Base-by-base conservation (phyloP, 1,139 yeast species). In the Diutina ranongensis region DNA sequence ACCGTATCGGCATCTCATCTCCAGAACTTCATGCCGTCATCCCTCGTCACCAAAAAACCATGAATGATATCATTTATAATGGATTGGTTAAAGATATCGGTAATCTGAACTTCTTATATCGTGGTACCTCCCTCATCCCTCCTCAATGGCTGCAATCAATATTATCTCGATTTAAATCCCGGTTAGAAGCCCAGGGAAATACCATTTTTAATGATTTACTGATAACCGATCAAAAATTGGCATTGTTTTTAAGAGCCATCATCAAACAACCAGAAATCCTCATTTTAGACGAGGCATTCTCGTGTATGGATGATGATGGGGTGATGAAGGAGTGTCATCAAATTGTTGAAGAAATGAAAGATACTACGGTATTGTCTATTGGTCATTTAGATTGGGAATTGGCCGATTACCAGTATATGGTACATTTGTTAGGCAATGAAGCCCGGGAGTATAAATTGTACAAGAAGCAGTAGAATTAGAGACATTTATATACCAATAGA, bases 11-110 rank as follows among this genome's bases (percentile, higher is more conserved):
- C 0, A 82, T 85, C 52, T 74, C 94, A 0, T 83, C 97, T 0
- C 98, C 98, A 0, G 98, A 92, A 60, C 65, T 92, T 35, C 97
- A 89, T 58, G 80, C 94, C 0, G 71, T 88, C 22, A 85, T 85
- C 50, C 94, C 96, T 1, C 65, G 64, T 31, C 58, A 59, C 19
- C 55, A 61, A 18, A 63, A 74, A 46, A 73, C 81, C 1, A 78
- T 80, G 51, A 58, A 56, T 44, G 71, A 84, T 35, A 68, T 87
- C 0, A 71, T 89, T 4, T 61, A 80, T n/a, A 83, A 94, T 19
- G 97, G 97, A 0, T 75, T 74, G 52, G 68, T 76, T 7, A 53
- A 52, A 31, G 62, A 67, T 47, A 78, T 80, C 10, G 94, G 94
- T 0, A 77, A 81, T 49, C 65, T 72, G 16, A 71, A 71, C 50